Evolutionary conservation across 441 rosid species (phyloP).

Genomic region (Eruca vesicaria): DNA sequence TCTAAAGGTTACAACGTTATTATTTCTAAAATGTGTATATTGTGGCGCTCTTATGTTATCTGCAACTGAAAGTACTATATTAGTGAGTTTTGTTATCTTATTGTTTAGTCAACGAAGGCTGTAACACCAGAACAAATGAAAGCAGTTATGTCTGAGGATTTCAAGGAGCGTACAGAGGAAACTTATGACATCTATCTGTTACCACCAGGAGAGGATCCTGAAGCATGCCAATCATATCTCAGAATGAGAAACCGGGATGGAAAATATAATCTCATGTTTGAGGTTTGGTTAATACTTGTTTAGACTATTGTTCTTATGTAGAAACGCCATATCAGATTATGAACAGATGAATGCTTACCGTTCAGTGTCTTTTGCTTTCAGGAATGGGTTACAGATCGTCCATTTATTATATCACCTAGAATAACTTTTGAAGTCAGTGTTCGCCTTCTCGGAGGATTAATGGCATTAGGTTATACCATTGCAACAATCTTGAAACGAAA

Average conservation of each 20-base stretch:
- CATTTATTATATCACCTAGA: slow-evolving; percentile 98
- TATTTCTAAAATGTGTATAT: slow-evolving; percentile 1
- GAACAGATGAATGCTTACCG: slow-evolving; percentile 6
- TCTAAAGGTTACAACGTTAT: slow-evolving; percentile 53
- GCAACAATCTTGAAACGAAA: slow-evolving; percentile 92
- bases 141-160: slow-evolving; percentile 58
- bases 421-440: slow-evolving; percentile 97
- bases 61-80: background rate
- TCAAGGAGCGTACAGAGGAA: slow-evolving; percentile 76
- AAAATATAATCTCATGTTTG: slow-evolving; percentile 96
- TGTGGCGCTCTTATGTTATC: background rate
- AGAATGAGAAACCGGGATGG: slow-evolving; percentile 99
- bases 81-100: slow-evolving; percentile 35
- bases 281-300: slow-evolving; percentile 49
- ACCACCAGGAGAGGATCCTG: slow-evolving; percentile 99
- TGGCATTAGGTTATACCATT: slow-evolving; percentile 97
- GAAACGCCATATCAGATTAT: slow-evolving; percentile 1
- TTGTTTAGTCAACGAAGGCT: slow-evolving; percentile 71
- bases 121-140: slow-evolving; percentile 78
- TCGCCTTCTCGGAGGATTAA: slow-evolving; percentile 94
- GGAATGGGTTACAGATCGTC: slow-evolving; percentile 99
- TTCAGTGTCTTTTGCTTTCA: slow-evolving; percentile 38
- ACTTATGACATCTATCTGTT: slow-evolving; percentile 97
- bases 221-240: slow-evolving; percentile 96
- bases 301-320: background rate